phyloP scores from a whole-genome alignment of 148 eudicot genomes.

The Rhododendron ferrugineum region DNA sequence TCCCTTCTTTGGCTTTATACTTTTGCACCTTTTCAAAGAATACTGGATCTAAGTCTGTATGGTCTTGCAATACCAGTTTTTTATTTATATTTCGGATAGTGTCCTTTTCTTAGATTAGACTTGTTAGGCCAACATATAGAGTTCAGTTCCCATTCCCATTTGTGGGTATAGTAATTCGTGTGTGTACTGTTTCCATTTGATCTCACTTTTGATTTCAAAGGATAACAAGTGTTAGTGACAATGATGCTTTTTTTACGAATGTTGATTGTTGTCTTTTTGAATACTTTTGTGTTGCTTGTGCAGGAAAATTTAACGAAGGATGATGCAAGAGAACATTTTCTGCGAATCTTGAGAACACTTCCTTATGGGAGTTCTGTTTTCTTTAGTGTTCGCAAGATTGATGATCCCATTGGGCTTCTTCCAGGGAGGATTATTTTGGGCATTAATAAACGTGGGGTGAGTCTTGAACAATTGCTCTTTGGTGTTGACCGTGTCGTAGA shows the following conservation, averaged over 20 bases:
- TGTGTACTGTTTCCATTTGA: not conserved
- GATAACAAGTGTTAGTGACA: not conserved
- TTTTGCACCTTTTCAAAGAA: not conserved
- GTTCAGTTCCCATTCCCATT: not conserved
- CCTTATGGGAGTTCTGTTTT: slow-evolving; percentile 98
- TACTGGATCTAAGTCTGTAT: not conserved
- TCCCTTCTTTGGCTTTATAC: not conserved
- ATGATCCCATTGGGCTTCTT: slow-evolving; percentile 96
- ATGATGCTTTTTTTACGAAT: not conserved
- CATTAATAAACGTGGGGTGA: slow-evolving; percentile 96
- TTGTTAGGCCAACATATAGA: not conserved
- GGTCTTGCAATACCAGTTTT: not conserved
- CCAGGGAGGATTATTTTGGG: slow-evolving; percentile 91
- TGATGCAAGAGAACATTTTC: slow-evolving; percentile 93
- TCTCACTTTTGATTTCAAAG: not conserved
- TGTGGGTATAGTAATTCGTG: not conserved
- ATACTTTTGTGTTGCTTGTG: slow-evolving; percentile 12
- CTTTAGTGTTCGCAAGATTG: slow-evolving; percentile 96
- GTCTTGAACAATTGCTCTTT: slow-evolving; percentile 14
- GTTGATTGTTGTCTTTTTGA: not conserved
- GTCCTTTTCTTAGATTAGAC: not conserved
- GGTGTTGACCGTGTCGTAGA: not conserved
- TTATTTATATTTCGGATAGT: not conserved
- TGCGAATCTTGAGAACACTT: slow-evolving; percentile 76
- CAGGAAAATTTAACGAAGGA: slow-evolving; percentile 90